phyloP scores from a whole-genome alignment of 1,284 basidiomycete genomes.

The Moesziomyces antarcticus region DNA sequence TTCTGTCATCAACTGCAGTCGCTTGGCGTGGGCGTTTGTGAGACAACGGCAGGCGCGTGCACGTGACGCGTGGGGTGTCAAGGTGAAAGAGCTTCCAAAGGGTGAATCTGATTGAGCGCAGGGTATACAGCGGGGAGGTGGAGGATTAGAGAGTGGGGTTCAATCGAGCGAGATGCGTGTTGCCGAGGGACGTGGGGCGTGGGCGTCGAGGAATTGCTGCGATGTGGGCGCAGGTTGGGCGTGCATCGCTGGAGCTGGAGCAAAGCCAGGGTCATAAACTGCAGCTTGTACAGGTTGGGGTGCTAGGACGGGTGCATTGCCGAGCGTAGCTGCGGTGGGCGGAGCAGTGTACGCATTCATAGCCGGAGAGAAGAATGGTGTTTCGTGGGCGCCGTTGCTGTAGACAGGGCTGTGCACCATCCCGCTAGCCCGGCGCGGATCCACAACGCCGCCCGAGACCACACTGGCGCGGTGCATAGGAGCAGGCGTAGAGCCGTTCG shows the following conservation, averaged over 20 bases:
- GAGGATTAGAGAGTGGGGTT: neutral
- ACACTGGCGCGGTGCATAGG: neutral
- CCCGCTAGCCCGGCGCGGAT: slow-evolving; percentile 6
- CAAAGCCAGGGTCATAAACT: neutral
- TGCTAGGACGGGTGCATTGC: slow-evolving; percentile 9
- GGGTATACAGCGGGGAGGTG: neutral
- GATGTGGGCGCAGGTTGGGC: neutral
- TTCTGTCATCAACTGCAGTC: neutral
- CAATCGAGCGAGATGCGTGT: slow-evolving; percentile 32
- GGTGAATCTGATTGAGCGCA: neutral
- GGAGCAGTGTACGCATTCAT: slow-evolving; percentile 1
- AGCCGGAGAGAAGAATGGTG: slow-evolving; percentile 1
- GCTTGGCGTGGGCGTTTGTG: no score
- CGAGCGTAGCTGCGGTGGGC: slow-evolving; percentile 10
- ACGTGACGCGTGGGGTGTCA: neutral
- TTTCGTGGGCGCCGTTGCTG: neutral
- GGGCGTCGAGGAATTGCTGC: slow-evolving; percentile 5
- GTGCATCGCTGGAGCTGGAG: neutral
- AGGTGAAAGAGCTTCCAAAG: neutral
- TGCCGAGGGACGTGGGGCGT: slow-evolving; percentile 15
- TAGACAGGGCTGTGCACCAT: slow-evolving; percentile 13
- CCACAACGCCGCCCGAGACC: neutral
- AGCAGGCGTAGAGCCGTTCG: slow-evolving; percentile 1
- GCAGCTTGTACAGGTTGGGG: slow-evolving; percentile 16
- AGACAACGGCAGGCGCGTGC: neutral